Conservation (phyloP, 345 rosid species). For the Camelina sativa region DNA sequence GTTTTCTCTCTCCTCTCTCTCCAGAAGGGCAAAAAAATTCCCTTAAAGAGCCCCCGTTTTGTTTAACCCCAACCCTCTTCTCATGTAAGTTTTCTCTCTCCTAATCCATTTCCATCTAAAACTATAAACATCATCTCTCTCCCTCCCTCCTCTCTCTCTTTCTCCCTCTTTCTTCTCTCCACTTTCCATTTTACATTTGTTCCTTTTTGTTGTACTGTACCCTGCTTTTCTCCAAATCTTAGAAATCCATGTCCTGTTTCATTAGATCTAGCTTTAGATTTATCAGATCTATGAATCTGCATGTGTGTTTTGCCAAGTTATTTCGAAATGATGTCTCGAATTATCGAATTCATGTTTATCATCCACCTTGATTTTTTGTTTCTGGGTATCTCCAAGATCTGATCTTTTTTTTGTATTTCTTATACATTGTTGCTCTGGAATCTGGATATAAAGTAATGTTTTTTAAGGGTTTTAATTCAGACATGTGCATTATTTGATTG, state of each 20-base stretch:
- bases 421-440: background rate
- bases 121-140: slow-evolving; percentile 30
- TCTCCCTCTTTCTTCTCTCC: slow-evolving; percentile 13
- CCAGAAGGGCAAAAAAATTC: slow-evolving; percentile 71
- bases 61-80: slow-evolving; percentile 60
- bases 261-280: slow-evolving; percentile 36
- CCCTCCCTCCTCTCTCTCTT: slow-evolving; percentile 5
- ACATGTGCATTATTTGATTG: background rate
- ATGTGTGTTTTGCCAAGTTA: slow-evolving; percentile 7
- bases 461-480: background rate
- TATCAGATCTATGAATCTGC: slow-evolving; percentile 42
- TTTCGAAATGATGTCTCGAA: background rate
- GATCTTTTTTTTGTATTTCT: background rate
- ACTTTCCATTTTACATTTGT: slow-evolving; percentile 48
- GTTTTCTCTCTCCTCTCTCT: slow-evolving; percentile 58
- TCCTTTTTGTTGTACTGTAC: slow-evolving; percentile 46
- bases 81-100: slow-evolving; percentile 95
- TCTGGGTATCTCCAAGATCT: slow-evolving; percentile 33
- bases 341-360: background rate
- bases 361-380: slow-evolving; percentile 15
- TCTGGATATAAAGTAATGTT: background rate
- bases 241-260: background rate
- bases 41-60: slow-evolving; percentile 40
- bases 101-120: slow-evolving; percentile 53
- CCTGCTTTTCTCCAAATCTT: slow-evolving; percentile 15